Conservation (phyloP, 306 rosid genomes). For the Cucurbita argyrosperma region DNA sequence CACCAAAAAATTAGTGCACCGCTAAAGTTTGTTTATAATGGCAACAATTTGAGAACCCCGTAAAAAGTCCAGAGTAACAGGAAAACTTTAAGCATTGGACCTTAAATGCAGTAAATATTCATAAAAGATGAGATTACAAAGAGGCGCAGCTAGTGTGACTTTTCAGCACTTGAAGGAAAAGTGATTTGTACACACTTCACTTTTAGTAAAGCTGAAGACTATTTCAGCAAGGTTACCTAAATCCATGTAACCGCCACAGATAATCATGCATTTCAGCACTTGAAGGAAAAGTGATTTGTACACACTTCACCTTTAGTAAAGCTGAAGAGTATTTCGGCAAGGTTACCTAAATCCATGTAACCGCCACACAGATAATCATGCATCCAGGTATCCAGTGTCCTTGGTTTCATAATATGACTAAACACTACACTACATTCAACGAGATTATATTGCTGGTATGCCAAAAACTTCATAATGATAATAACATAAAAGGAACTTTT, state of each 20-base stretch:
- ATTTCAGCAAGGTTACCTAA: background rate
- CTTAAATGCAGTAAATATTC: background rate
- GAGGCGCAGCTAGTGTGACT: background rate
- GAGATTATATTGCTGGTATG: background rate
- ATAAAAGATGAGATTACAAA: background rate
- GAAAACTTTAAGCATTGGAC: background rate
- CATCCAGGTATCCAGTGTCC: background rate
- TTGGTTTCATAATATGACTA: background rate
- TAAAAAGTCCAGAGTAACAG: background rate
- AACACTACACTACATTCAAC: background rate
- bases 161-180: background rate
- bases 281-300: background rate
- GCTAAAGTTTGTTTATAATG: background rate
- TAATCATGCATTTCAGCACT: background rate
- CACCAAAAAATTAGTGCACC: background rate
- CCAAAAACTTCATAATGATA: background rate
- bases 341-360: slow-evolving; percentile 1
- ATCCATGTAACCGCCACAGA: background rate
- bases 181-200: background rate
- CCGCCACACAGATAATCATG: background rate
- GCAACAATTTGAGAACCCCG: background rate
- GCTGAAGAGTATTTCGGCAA: background rate
- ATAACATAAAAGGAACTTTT: background rate
- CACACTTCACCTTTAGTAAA: background rate
- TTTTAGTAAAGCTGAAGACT: background rate